Conservation (phyloP, 192 early-diverging fungal species). For the Backusella liffmaniae region DNA sequence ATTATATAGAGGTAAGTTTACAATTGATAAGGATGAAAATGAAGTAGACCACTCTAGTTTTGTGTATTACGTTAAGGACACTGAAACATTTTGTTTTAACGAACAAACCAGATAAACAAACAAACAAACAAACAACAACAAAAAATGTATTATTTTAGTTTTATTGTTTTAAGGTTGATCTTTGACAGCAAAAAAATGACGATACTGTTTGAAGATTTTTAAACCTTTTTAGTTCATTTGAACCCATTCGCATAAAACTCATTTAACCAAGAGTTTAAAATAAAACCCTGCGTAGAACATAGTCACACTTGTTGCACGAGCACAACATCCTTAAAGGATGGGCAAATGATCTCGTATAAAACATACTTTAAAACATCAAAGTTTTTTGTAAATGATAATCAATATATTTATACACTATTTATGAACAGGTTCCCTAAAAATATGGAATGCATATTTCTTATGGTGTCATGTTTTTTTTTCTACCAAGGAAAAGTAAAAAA, state of each 20-base stretch:
- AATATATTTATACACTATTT: neutral
- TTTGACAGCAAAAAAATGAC: neutral
- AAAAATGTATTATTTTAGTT: neutral
- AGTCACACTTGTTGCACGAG: too few species aligned
- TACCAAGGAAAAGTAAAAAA: neutral
- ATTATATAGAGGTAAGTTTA: too few species aligned
- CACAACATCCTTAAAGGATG: too few species aligned
- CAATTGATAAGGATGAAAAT: neutral
- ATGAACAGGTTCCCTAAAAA: neutral
- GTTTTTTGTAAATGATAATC: neutral
- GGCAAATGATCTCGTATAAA: neutral
- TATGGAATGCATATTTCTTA: neutral
- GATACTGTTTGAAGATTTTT: neutral
- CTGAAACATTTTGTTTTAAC: neutral
- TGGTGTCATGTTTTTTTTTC: neutral
- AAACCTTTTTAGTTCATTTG: neutral
- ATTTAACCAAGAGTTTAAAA: neutral
- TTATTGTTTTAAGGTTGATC: neutral
- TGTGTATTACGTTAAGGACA: neutral
- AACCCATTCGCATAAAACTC: too few species aligned
- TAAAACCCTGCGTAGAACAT: too few species aligned
- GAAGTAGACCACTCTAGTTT: neutral
- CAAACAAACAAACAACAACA: neutral
- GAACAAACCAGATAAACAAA: neutral
- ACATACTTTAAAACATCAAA: neutral